Base-by-base conservation (phyloP, 192 early-diverging fungal genomes). In the Pilobolus umbonatus region DNA sequence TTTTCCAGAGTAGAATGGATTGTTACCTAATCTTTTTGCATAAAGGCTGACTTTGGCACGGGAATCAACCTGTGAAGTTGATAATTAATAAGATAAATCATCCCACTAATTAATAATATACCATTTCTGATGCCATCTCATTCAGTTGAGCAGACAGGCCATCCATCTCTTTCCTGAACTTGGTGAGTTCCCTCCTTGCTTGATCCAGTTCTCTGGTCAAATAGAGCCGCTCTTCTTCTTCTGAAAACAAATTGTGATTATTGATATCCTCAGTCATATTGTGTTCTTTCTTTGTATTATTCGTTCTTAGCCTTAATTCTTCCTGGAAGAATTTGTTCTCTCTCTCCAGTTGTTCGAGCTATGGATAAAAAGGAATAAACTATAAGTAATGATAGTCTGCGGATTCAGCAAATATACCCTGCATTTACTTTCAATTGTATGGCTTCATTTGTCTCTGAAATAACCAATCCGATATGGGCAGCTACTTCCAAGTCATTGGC, bases 51-150 rank as follows among this genome's bases (percentile, higher is more conserved):
- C 81, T 63, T 76, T 76, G 17, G 51, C 61, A 14, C 75, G 75
- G 8, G 81, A 80, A 48, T 78, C 78, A 28, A 77, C 57, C 67
- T 69, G 51, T 1, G 11, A 4, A 10, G 15, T 29, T 25, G 29
- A n/a, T 39, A 14, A 24, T 47, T 31, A 17, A 46, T 58, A 31
- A 58, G 46, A 39, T n/a, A 38, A 55, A 55, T 14, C 4, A 25
- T 12, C 1, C 19, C 8, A 31, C 24, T 11, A 15, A 14, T 39
- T 7, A 14, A 28, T 15, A 21, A 38, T 54, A 26, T 60, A 72
- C 60, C 79, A 83, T 79, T 60, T 83, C 81, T 5, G 68, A 51
- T 2, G 76, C 73, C 68, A 83, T 83, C 35, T 83, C 79, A 12
- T 74, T 75, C 52, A 83, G 64, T 36, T 83, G 81, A n/a, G 66